These are phyloP conservation scores for Hyaloperonospora brassicae DNA, from an alignment of 352 stramenopile genomes.

Conservation along the genomic window DNA sequence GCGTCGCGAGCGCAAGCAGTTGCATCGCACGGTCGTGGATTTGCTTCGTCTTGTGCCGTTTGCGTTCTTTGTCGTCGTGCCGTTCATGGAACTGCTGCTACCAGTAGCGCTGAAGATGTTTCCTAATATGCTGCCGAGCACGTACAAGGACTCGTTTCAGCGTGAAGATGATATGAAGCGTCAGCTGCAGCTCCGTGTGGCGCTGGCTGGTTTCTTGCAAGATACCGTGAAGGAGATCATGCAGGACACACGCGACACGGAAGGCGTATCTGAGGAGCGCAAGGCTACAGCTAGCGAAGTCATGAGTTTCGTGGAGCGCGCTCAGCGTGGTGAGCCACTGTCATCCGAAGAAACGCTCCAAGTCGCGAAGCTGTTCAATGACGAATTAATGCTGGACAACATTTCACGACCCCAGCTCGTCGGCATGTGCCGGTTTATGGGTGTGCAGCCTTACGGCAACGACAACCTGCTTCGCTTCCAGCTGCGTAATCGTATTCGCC, in stretches of 20 bases:
- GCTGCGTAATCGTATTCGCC: conserved; percentile 87
- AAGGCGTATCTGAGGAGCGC: conserved; percentile 68
- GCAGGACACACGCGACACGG: conserved; percentile 72
- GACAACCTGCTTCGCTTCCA: conserved; percentile 96
- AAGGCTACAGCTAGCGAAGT: conserved; percentile 77
- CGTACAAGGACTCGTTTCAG: conserved; percentile 94
- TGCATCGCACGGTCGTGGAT: conserved; percentile 94
- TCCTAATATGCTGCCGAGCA: conserved; percentile 98
- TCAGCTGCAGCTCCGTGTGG: conserved; percentile 92
- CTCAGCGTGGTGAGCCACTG: conserved; percentile 68
- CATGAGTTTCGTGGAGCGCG: conserved; percentile 77
- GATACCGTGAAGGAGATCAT: conserved; percentile 91
- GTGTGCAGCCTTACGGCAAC: conserved; percentile 92
- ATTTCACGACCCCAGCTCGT: conserved; percentile 95
- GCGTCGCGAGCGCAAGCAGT: conserved; percentile 93
- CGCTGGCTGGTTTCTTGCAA: conserved; percentile 95
- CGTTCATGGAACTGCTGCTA: conserved; percentile 97
- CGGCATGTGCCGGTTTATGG: conserved; percentile 96
- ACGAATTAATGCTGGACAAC: conserved; percentile 98
- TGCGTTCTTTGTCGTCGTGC: conserved; percentile 95
- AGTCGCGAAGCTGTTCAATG: conserved; percentile 92
- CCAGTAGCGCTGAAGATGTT: conserved; percentile 97
- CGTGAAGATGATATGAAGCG: conserved; percentile 97
- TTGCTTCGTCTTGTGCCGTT: conserved; percentile 96
- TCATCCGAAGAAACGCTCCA: conserved; percentile 75